Evolutionary conservation across 2,329 filamentous ascomycete species (phyloP), one percentile per base, ranked within the genome.

Genomic region (Lasiodiplodia sp.): DNA sequence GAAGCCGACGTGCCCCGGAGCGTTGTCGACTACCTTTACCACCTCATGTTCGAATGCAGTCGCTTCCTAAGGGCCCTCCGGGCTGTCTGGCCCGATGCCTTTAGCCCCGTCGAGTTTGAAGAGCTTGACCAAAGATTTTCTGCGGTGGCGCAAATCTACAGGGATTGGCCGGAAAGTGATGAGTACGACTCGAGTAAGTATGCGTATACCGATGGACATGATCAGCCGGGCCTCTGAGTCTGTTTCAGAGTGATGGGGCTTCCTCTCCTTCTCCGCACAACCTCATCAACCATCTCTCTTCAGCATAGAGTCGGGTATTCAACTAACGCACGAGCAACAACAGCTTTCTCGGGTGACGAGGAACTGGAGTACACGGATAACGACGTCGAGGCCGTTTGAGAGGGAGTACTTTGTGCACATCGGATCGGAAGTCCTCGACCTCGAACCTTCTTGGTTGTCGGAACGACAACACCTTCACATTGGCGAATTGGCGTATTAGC

Each of bases 121-220:
- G 66, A 68, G n/a, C 55, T 67, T 16, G 11, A 52, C 14, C 55
- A 47, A 14, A 47, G 56, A 25, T 63, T 57, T 49, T 6, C n/a
- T 7, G 34, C 49, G 23, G 49, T 23, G 18, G 66, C 62, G 12
- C 34, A 62, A 16, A 44, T 62, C 7, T 62, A 31, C 40, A 63
- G 37, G 49, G 51, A 49, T 10, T 68, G 66, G 66, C 66, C 66
- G 4, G 66, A 68, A 28, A 62, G 56, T 5, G 66, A 68, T 38
- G 66, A 68, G 4, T 68, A 68, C 18, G 66, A 68, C 16, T 68
- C 66, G 66, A 51, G 66, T 68, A 68, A 68, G 66, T 68, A 55
- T 68, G 18, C 25, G 40, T 47, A 23, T 34, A 23, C 11, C 6
- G 31, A 53, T 40, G 55, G 31, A 31, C 10, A 14, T 56, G 38